Base-by-base conservation (phyloP, 2,329 filamentous ascomycete species). In the Setomelanomma holmii region DNA sequence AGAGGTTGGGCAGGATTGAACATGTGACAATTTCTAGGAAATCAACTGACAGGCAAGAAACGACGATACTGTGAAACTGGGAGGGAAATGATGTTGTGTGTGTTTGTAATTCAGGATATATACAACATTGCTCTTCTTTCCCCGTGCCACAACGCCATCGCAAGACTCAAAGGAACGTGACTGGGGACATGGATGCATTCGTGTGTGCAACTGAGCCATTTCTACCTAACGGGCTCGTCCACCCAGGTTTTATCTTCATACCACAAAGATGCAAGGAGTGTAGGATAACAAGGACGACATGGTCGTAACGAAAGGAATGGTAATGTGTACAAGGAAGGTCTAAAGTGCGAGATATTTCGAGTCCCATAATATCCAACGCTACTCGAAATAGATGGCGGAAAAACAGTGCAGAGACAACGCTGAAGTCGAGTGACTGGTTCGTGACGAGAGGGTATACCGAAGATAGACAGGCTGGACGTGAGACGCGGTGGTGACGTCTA, bases 291-390 rank as follows among this genome's bases (percentile, higher is more conserved):
- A 49, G 45, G 34, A 55, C 50, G 46, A 55, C 41, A 45, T 53
- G 38, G 46, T 47, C 47, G 49, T 24, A 60, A 30, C 61, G 57
- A 58, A 54, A 63, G 57, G 50, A 55, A 59, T 55, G 47, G 55
- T 63, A 68, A 56, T 66, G 63, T 71, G 48, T 71, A 70, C 68
- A 71, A 53, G 47, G 59, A 72, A 68, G 44, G 36, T 34, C 11
- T 50, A 51, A 43, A 52, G 16, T 7, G 14, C 14, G 27, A 30
- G 34, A 36, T 36, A 36, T 16, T n/a, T n/a, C 17, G 44, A 38
- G 40, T 51, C 51, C 51, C 44, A 58, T 56, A 51, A 58, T 45
- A 56, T 55, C 47, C 49, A 22, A 41, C 47, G 16, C 27, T 44
- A 42, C 41, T 50, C 40, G 40, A 46, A 22, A 40, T 38, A 48